Evolutionary conservation across 805 yeast genomes (phyloP).

Genomic region (Blastobotrys muscicola): DNA sequence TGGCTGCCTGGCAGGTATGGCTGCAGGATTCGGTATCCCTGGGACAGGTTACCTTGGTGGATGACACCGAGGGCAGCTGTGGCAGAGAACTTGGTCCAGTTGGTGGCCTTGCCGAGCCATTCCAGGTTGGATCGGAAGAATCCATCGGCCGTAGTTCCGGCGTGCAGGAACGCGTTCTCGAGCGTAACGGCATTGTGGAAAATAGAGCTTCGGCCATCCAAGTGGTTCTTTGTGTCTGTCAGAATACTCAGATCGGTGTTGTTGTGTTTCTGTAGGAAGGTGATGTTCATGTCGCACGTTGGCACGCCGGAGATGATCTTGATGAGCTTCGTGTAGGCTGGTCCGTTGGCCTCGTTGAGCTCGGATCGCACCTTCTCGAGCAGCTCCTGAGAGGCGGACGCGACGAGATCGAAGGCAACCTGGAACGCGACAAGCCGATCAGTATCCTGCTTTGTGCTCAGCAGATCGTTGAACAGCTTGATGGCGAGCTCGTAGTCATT

Average conservation of each 20-base stretch:
- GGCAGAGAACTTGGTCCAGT: slow-evolving; percentile 97
- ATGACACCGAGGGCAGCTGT: slow-evolving; percentile 97
- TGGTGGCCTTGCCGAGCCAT: slow-evolving; percentile 95
- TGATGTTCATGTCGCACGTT: slow-evolving; percentile 83
- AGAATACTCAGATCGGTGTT: slow-evolving; percentile 77
- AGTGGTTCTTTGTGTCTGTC: slow-evolving; percentile 65
- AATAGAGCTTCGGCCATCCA: slow-evolving; percentile 88
- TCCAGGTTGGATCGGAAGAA: slow-evolving; percentile 85
- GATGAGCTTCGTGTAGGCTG: slow-evolving; percentile 37
- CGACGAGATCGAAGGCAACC: slow-evolving; percentile 90
- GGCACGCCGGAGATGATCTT: slow-evolving; percentile 84
- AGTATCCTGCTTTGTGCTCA: slow-evolving; percentile 34
- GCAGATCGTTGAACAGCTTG: slow-evolving; percentile 52
- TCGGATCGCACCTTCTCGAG: slow-evolving; percentile 41
- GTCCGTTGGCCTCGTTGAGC: slow-evolving; percentile 20
- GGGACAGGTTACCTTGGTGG: slow-evolving; percentile 87
- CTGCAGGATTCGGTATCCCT: slow-evolving; percentile 75
- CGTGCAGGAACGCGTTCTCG: slow-evolving; percentile 88
- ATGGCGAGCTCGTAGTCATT: slow-evolving; percentile 68
- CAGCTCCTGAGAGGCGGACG: slow-evolving; percentile 84
- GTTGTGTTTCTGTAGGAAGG: slow-evolving; percentile 78
- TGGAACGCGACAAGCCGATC: slow-evolving; percentile 66
- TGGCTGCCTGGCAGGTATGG: slow-evolving; percentile 82
- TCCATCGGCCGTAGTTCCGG: slow-evolving; percentile 92
- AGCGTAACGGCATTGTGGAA: slow-evolving; percentile 95